Base-by-base conservation (phyloP, 768 basidiomycete genomes). In the Mycena latifolia region DNA sequence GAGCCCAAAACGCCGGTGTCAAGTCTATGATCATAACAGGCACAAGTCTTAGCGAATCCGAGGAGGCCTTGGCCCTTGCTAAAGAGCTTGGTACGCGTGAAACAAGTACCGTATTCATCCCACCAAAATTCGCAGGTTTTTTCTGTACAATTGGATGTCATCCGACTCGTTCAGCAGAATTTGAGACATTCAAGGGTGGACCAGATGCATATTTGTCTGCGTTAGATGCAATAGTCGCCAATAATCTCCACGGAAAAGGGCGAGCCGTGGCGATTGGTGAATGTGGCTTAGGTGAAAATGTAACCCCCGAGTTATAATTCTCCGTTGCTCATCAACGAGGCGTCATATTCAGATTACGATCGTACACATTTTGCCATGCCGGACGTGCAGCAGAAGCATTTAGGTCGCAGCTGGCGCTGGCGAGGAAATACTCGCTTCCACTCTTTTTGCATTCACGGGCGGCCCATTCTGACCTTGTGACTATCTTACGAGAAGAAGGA, bases 91-190 rank as follows among this genome's bases (percentile, higher is more conserved):
- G 90, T 88, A 55, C 56, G 4, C 45, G 8, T 33, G 28, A n/a
- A 18, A 50, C 56, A 43, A 35, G 33, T 35, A 35, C 6, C 33
- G 33, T 35, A 17, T 67, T 18, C 10, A 28, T 52, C 60, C 33
- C 2, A 11, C 18, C 4, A 24, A 46, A 43, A 27, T 29, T 29
- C 20, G 9, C 25, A 89, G 92, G 82, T 15, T 74, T 93, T 17
- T 92, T 88, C 73, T 87, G 90, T 20, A 94, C 94, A 0, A 86
- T 89, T 10, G 93, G 93, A 22, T 90, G 91, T 65, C 94, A 95
- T 76, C 93, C 93, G 0, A 93, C 92, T 18, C 89, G 91, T 22
- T 86, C 90, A 1, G 76, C 69, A 9, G 91, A 94, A 73, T 92
- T 94, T 61, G 89, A 90, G 35, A 76, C 80, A 60, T 83, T 83